Evolutionary conservation across 225 moss, liverwort and hornwort genomes (phyloP).

Genomic region (Thuidium tamariscinum): DNA sequence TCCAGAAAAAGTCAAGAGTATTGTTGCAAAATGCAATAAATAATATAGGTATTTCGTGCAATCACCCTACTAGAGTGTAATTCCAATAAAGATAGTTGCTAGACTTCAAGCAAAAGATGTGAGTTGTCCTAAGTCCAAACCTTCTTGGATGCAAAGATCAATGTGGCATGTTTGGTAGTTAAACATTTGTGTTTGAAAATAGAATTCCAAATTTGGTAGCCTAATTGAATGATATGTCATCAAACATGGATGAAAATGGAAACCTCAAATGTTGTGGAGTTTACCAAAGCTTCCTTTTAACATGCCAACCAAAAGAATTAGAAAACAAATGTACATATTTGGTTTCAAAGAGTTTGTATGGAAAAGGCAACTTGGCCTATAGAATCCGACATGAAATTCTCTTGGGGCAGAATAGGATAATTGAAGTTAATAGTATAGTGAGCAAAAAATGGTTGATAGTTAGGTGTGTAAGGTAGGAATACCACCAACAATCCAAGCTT

Average conservation of each 20-base stretch:
- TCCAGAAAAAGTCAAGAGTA: too few relatives aligned
- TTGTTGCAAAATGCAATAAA: too few relatives aligned
- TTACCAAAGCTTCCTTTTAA: background rate
- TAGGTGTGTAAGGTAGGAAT: background rate
- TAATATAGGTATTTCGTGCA: too few relatives aligned
- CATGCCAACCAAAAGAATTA: accelerated
- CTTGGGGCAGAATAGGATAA: background rate
- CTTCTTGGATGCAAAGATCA: background rate
- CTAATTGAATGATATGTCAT: background rate
- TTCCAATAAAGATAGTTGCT: background rate
- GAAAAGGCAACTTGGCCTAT: background rate
- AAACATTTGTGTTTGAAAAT: background rate
- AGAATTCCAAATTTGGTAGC: accelerated
- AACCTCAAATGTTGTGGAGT: background rate
- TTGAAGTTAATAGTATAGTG: background rate
- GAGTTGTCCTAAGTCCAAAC: background rate
- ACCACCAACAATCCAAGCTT: too few relatives aligned
- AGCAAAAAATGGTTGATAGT: accelerated
- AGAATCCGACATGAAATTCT: background rate
- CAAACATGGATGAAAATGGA: background rate
- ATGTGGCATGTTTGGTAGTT: background rate
- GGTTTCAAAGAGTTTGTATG: background rate
- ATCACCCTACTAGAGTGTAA: too few relatives aligned
- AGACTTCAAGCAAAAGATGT: background rate
- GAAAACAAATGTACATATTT: accelerated